A percentile compares a stretch with the other conserved stretches of the same genome.
These are phyloP conservation scores for Solanum paucissectum DNA, from an alignment of 257 asterid genomes.

Conservation along the genomic window DNA sequence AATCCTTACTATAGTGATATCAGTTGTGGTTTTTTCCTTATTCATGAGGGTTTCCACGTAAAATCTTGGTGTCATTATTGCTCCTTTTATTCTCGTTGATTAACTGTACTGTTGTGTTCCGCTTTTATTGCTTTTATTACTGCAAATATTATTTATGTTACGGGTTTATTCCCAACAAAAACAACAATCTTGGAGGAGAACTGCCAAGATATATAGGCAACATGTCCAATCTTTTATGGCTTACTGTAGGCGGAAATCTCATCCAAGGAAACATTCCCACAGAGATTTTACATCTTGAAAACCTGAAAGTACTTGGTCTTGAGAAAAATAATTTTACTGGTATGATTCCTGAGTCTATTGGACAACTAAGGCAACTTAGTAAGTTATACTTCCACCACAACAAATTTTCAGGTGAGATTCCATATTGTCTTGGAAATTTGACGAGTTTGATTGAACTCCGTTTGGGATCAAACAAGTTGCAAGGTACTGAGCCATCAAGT, in stretches of 20 bases:
- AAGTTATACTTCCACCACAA: not conserved
- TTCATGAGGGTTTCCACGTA: too few relatives aligned
- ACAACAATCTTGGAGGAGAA: not conserved
- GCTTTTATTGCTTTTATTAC: too few relatives aligned
- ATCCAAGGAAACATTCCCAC: slow-evolving; percentile 5
- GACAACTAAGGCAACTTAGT: not conserved
- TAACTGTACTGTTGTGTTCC: too few relatives aligned
- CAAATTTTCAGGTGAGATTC: slow-evolving; percentile 3
- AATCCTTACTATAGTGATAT: too few relatives aligned
- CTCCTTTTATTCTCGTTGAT: too few relatives aligned
- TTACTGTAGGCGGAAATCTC: not conserved
- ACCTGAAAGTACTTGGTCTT: not conserved
- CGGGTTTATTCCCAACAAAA: too few relatives aligned
- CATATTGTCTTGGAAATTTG: slow-evolving; percentile 1
- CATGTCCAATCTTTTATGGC: not conserved
- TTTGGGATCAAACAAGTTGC: not conserved
- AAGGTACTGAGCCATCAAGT: slow-evolving; percentile 2
- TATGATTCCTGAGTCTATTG: not conserved
- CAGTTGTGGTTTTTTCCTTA: too few relatives aligned
- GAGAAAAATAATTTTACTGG: not conserved
- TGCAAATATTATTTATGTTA: too few relatives aligned
- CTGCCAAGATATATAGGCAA: slow-evolving; percentile 2
- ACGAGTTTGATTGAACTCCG: not conserved
- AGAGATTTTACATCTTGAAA: not conserved
- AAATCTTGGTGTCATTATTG: too few relatives aligned